Conservation (phyloP, 2,329 filamentous ascomycete species). For the Sporothrix humicola region DNA sequence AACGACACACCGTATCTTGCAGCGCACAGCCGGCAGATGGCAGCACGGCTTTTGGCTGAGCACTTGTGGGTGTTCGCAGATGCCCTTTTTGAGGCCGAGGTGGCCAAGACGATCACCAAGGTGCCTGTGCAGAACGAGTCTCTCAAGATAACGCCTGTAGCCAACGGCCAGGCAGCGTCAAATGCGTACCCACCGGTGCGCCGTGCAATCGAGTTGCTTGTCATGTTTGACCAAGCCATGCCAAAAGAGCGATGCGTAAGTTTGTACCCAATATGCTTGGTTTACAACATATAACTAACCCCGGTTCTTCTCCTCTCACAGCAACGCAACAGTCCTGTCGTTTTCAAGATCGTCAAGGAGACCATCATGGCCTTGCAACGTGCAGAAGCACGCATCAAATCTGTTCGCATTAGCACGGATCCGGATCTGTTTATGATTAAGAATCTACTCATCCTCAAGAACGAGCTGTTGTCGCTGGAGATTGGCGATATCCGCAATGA, state of each 20-base stretch:
- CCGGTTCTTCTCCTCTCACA: slow-evolving; percentile 39
- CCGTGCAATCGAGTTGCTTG: slow-evolving; percentile 62
- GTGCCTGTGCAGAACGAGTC: slow-evolving; percentile 54
- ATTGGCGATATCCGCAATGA: slow-evolving; percentile 71
- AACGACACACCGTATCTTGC: slow-evolving; percentile 52
- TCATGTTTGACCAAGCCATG: slow-evolving; percentile 69
- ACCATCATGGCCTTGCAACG: slow-evolving; percentile 82
- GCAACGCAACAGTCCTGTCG: slow-evolving; percentile 60
- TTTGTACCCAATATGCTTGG: slow-evolving; percentile 33
- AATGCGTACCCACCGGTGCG: slow-evolving; percentile 65
- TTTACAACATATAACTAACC: not conserved
- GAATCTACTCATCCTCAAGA: slow-evolving; percentile 92
- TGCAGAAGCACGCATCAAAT: slow-evolving; percentile 73
- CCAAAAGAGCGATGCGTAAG: slow-evolving; percentile 67
- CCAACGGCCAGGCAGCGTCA: slow-evolving; percentile 54
- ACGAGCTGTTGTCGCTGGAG: slow-evolving; percentile 93
- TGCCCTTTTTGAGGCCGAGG: slow-evolving; percentile 59
- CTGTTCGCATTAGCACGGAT: slow-evolving; percentile 66
- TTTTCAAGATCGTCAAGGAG: slow-evolving; percentile 81
- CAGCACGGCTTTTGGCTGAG: slow-evolving; percentile 61
- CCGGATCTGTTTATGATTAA: slow-evolving; percentile 92
- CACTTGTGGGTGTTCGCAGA: slow-evolving; percentile 65
- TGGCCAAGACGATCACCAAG: slow-evolving; percentile 60
- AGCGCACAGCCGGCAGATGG: slow-evolving; percentile 61
- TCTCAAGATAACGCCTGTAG: slow-evolving; percentile 57